phyloP scores from a whole-genome alignment of 2,329 filamentous ascomycete species.

The Colletotrichum spinosum region DNA sequence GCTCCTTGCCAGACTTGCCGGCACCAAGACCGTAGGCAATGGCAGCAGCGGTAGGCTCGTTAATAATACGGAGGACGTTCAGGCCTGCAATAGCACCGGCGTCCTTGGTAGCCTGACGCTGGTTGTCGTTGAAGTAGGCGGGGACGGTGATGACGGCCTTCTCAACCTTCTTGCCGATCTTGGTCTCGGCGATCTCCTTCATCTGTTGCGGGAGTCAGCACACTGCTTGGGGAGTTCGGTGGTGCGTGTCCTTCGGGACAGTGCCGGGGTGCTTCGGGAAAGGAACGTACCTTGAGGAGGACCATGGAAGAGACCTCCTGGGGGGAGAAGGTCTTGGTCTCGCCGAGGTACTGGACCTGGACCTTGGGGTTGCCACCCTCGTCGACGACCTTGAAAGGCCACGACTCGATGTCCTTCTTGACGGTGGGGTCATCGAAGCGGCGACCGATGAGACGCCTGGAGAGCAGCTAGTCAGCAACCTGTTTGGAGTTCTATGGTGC shows the following conservation, averaged over 20 bases:
- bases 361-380: slow-evolving; percentile 90
- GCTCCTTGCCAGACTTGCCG: slow-evolving; percentile 96
- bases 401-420: slow-evolving; percentile 98
- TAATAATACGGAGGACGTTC: slow-evolving; percentile 99
- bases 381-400: slow-evolving; percentile 99
- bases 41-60: slow-evolving; percentile 98
- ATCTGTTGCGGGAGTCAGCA: slow-evolving; percentile 69
- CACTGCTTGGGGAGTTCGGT: not conserved
- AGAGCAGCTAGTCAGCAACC: slow-evolving; percentile 27
- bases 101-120: slow-evolving; percentile 99
- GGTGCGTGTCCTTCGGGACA: not conserved
- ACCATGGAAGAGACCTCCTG: slow-evolving; percentile 99
- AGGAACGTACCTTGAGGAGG: slow-evolving; percentile 83
- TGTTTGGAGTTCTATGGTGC: not conserved
- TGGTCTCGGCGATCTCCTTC: slow-evolving; percentile 98
- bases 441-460: slow-evolving; percentile 95
- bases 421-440: slow-evolving; percentile 95
- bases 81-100: slow-evolving; percentile 97
- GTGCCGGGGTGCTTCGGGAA: not conserved
- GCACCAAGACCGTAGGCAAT: slow-evolving; percentile 98
- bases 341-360: slow-evolving; percentile 93
- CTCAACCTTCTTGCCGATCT: slow-evolving; percentile 98
- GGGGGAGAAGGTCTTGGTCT: slow-evolving; percentile 95
- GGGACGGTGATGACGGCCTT: slow-evolving; percentile 99
- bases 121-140: slow-evolving; percentile 99